Evolutionary conservation across 2,329 filamentous ascomycete species (phyloP), one percentile per base, ranked within the genome.

Genomic region (Colletotrichum sp.): DNA sequence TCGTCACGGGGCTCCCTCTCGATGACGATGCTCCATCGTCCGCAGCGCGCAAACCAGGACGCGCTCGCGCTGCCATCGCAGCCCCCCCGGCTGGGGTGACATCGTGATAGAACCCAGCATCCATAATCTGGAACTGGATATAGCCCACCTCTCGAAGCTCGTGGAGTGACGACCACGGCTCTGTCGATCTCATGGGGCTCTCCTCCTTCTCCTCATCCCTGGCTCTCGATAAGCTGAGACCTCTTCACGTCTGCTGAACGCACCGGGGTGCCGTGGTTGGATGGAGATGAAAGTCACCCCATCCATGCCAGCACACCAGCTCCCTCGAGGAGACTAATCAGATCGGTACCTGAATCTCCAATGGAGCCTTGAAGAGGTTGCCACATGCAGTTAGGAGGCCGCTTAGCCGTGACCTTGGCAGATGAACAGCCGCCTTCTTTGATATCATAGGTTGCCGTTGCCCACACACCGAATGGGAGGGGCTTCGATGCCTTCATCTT

Each of bases 311-410:
- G 32, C 8, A 62, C 10, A 70, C 16, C 16, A n/a, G n/a, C 9
- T 18, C 55, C 9, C 55, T 13, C 30, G 28, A 9, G 13, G 28
- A 43, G 26, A 61, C 43, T 65, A 28, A 65, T 76, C 21, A 63
- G 71, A 71, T 76, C 65, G 65, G 74, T 76, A 74, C 74, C 65
- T 76, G 74, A 63, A 76, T 76, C 59, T 52, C 32, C 52, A 34
- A 66, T 67, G 55, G 71, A 32, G 30, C 55, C 67, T 56, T 21
- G 18, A 18, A 8, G 38, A 13, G 26, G 18, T 62, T 62, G 58
- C 66, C 74, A 71, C 74, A 74, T 64, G 26, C 36, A 59, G 61
- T 28, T 38, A 34, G 48, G 38, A 61, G 55, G 38, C 65, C 74
- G 71, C 38, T 76, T 71, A 71, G 61, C 64, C 65, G 66, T 36